Conservation (phyloP, 2,329 filamentous ascomycete species). For the Tolypocladium album region DNA sequence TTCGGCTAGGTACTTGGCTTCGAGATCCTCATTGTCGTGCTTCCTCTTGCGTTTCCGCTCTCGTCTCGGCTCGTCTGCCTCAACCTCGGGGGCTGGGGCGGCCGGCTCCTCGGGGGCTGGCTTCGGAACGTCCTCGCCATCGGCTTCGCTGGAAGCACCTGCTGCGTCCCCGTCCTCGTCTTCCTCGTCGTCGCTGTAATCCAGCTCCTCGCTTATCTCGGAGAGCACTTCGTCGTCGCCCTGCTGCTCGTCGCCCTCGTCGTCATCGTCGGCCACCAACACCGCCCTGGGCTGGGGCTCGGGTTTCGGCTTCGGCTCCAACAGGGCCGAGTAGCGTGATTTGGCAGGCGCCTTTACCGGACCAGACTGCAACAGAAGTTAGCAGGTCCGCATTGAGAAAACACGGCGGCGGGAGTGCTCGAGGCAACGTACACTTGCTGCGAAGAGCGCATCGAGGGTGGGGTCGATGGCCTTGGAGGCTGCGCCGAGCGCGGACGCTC, state of each 20-base stretch:
- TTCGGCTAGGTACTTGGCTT: conserved; percentile 58
- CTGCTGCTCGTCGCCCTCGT: conserved; percentile 13
- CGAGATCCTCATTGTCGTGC: conserved; percentile 58
- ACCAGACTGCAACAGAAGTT: conserved; percentile 30
- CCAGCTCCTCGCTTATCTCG: conserved; percentile 13
- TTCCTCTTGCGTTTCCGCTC: conserved; percentile 57
- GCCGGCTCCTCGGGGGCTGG: conserved; percentile 8
- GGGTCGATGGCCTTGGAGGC: conserved; percentile 54
- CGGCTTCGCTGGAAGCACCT: conserved; percentile 16
- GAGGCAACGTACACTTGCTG: conserved; percentile 52
- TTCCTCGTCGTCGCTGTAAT: conserved; percentile 14
- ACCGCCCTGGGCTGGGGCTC: conserved; percentile 8
- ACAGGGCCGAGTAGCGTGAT: conserved; percentile 30
- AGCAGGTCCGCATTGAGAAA: background rate
- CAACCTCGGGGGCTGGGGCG: conserved; percentile 20
- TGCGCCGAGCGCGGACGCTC: conserved; percentile 25
- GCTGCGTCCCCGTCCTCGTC: conserved; percentile 15
- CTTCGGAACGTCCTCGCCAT: conserved; percentile 11
- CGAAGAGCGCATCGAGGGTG: conserved; percentile 58
- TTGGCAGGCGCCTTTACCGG: conserved; percentile 36
- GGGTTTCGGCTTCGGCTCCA: conserved; percentile 22
- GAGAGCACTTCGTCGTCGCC: conserved; percentile 21
- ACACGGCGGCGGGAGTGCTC: background rate
- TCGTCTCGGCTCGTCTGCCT: conserved; percentile 18
- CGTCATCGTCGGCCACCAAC: conserved; percentile 8